These are phyloP conservation scores for Claviceps paspali DNA, from an alignment of 2,329 filamentous ascomycete species.

Conservation along the genomic window DNA sequence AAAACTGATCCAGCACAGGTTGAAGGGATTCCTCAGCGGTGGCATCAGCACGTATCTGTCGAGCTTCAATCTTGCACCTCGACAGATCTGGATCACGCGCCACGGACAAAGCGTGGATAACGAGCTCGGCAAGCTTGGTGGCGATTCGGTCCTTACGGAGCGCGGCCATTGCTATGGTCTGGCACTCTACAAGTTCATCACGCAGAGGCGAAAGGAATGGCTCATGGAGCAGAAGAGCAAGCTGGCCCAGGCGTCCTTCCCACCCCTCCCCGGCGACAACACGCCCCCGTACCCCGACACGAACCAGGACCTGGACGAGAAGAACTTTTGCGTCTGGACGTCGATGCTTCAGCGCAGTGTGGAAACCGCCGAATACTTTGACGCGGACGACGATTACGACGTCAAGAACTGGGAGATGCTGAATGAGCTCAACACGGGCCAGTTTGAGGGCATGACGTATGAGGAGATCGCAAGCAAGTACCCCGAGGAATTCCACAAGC, in stretches of 20 bases:
- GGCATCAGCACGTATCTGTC: conserved; percentile 90
- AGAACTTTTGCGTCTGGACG: conserved; percentile 97
- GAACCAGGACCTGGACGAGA: conserved; percentile 52
- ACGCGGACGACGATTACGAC: conserved; percentile 83
- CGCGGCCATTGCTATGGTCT: conserved; percentile 67
- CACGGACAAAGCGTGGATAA: conserved; percentile 91
- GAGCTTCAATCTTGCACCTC: conserved; percentile 89
- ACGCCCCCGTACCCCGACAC: conserved; percentile 91
- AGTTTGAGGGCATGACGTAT: conserved; percentile 92
- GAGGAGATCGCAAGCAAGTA: conserved; percentile 69
- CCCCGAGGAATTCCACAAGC: conserved; percentile 67
- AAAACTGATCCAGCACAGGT: conserved; percentile 80
- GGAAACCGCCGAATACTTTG: conserved; percentile 78
- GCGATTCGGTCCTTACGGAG: conserved; percentile 70
- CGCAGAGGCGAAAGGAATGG: conserved; percentile 66
- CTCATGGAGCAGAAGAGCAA: conserved; percentile 68
- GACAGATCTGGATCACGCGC: conserved; percentile 95
- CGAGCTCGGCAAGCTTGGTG: conserved; percentile 73
- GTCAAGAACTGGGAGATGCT: conserved; percentile 97
- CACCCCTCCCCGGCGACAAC: conserved; percentile 78
- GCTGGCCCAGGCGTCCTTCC: conserved; percentile 62
- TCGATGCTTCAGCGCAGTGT: conserved; percentile 88
- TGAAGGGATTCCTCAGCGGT: conserved; percentile 81
- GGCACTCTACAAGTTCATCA: conserved; percentile 72
- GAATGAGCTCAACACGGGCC: conserved; percentile 85